Base-by-base conservation (phyloP, 2,329 filamentous ascomycete genomes). In the Cladosporium sp. region DNA sequence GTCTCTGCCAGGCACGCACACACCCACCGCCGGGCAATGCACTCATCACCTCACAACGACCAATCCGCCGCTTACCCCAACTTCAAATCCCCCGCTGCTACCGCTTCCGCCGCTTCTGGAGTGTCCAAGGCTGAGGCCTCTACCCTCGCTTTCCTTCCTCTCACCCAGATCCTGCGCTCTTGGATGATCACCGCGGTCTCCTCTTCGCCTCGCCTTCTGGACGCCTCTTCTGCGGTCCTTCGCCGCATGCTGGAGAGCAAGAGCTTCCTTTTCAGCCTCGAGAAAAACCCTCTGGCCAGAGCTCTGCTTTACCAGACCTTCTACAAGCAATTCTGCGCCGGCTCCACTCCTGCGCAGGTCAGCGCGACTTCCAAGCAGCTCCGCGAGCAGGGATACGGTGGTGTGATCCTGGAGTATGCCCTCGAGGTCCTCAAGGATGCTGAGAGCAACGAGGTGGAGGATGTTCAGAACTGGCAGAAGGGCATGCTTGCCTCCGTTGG, bases 301-400 rank as follows among this genome's bases (percentile, higher is more conserved):
- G 79, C 74, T 53, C 64, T 90, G 36, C 74, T 95, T 43, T 89
- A 90, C 66, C 80, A 83, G 63, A 94, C 88, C 0, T 90, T 95
- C 61, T 95, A 95, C 66, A 82, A 83, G 19, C 91, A 96, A 62
- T 96, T 95, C 69, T 96, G 91, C 67, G 88, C 88, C 0, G 91
- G 91, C 22, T 86, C 90, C 69, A 85, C 80, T 42, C 74, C 78
- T 0, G 60, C 66, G 1, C 87, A 95, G 67, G 85, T 94, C 2
- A 72, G 75, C 36, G 69, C 66, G 25, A 90, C 85, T 0, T 79
- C 89, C 25, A 64, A 75, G 1, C 72, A 76, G 2, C 74, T 95
- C 8, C 87, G 88, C 67, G 67, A 74, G 27, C 82, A 92, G 38
- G 91, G 91, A 1, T 95, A 88, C 64, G 80, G 79, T 19, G 91